Evolutionary conservation across 2,329 filamentous ascomycete species (phyloP).

Genomic region (Claviceps purpurea): DNA sequence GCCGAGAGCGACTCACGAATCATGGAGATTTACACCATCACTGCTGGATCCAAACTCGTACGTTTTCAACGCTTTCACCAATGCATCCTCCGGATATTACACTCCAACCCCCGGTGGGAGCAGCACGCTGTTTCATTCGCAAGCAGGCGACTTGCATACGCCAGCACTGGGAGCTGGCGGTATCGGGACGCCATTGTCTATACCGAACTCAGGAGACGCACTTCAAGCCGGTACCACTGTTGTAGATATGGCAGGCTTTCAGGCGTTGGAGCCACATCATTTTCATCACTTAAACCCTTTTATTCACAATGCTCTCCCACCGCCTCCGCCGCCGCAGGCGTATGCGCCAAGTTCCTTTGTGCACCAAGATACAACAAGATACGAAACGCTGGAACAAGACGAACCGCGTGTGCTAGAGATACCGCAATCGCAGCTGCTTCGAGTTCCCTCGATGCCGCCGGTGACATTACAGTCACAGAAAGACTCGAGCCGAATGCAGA

Average conservation of each 20-base stretch:
- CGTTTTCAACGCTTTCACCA: slow-evolving; percentile 65
- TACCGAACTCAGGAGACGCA: slow-evolving; percentile 54
- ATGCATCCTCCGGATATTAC: slow-evolving; percentile 73
- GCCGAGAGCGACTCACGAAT: slow-evolving; percentile 64
- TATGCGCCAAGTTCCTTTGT: slow-evolving; percentile 72
- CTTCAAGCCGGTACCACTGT: slow-evolving; percentile 46
- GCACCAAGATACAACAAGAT: slow-evolving; percentile 65
- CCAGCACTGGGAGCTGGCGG: slow-evolving; percentile 63
- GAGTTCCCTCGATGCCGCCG: slow-evolving; percentile 40
- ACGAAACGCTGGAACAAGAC: slow-evolving; percentile 67
- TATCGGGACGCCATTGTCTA: slow-evolving; percentile 66
- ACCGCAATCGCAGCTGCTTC: slow-evolving; percentile 34
- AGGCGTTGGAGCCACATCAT: slow-evolving; percentile 45
- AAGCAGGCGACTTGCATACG: slow-evolving; percentile 78
- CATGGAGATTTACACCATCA: slow-evolving; percentile 79
- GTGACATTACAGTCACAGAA: slow-evolving; percentile 25
- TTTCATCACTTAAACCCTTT: slow-evolving; percentile 62
- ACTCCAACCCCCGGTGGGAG: slow-evolving; percentile 74
- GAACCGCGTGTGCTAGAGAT: slow-evolving; percentile 49
- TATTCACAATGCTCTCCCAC: slow-evolving; percentile 42
- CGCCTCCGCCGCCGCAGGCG: slow-evolving; percentile 35
- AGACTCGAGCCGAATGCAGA: slow-evolving; percentile 31
- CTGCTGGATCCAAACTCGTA: slow-evolving; percentile 77
- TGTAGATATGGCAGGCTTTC: slow-evolving; percentile 57
- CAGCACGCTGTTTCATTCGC: slow-evolving; percentile 67